A percentile compares a stretch with the other conserved stretches of the same genome.
These are phyloP conservation scores for Botrytis deweyae DNA, from an alignment of 2,329 filamentous ascomycete genomes.

Conservation along the genomic window DNA sequence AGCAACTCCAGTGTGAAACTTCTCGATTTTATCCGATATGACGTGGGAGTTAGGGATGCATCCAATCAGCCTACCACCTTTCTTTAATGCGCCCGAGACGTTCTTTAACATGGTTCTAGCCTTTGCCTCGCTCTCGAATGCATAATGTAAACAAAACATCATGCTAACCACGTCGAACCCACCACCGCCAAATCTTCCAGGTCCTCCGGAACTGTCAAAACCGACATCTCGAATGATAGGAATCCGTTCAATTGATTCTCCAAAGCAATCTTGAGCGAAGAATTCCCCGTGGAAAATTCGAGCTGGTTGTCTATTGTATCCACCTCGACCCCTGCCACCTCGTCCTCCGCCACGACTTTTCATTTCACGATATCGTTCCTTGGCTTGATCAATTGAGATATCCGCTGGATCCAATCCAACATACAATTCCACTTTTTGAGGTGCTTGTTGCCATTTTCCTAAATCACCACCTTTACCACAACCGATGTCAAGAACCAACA, in stretches of 20 bases:
- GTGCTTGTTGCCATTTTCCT: slow-evolving; percentile 92
- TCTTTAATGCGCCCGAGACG: slow-evolving; percentile 84
- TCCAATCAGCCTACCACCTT: slow-evolving; percentile 90
- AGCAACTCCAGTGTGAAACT: slow-evolving; percentile 63
- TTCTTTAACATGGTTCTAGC: slow-evolving; percentile 91
- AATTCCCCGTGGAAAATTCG: slow-evolving; percentile 83
- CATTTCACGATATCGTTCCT: slow-evolving; percentile 79
- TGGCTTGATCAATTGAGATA: slow-evolving; percentile 85
- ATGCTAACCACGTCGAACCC: slow-evolving; percentile 97
- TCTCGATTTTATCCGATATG: slow-evolving; percentile 73
- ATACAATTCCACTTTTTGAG: slow-evolving; percentile 88
- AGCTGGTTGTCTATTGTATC: slow-evolving; percentile 48
- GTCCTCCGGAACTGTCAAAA: slow-evolving; percentile 67
- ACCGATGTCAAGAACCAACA: slow-evolving; percentile 88
- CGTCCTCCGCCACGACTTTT: slow-evolving; percentile 55
- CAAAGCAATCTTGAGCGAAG: slow-evolving; percentile 88
- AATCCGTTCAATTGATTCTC: slow-evolving; percentile 77
- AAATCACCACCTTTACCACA: slow-evolving; percentile 97
- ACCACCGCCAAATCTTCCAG: slow-evolving; percentile 66
- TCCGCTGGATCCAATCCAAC: slow-evolving; percentile 93
- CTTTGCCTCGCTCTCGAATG: slow-evolving; percentile 89
- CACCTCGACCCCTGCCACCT: slow-evolving; percentile 52
- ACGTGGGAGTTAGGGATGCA: slow-evolving; percentile 97
- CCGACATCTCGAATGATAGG: slow-evolving; percentile 82
- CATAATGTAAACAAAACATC: slow-evolving; percentile 99